A percentile compares a stretch with the other conserved stretches of the same genome.
These are phyloP conservation scores for Agrocybe chaxingu DNA, from an alignment of 768 basidiomycete species.

Conservation along the genomic window DNA sequence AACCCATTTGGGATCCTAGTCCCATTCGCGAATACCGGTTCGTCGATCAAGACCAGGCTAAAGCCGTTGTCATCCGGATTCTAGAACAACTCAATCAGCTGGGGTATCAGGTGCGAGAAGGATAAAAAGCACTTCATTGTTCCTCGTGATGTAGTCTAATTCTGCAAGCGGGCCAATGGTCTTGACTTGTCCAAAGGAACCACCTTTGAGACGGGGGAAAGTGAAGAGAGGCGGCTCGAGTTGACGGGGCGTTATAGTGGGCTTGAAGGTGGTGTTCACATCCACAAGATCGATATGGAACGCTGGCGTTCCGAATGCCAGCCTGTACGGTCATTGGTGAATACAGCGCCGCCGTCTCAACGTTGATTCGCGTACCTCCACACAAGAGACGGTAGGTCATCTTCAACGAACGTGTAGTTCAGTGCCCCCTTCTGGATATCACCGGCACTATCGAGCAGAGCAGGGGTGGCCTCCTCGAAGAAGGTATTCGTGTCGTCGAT, in stretches of 20 bases:
- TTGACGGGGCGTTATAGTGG: constrained; percentile 29
- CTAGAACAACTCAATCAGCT: constrained; percentile 5
- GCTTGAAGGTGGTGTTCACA: constrained; percentile 31
- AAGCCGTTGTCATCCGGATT: constrained; percentile 16
- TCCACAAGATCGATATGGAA: constrained; percentile 46
- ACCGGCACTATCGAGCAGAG: constrained; percentile 35
- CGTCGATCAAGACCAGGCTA: constrained; percentile 23
- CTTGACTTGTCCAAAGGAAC: constrained; percentile 32
- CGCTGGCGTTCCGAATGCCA: constrained; percentile 45
- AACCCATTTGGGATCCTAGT: constrained; percentile 35
- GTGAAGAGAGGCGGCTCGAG: constrained; percentile 24
- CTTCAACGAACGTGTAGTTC: constrained; percentile 45
- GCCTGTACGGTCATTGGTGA: constrained; percentile 16
- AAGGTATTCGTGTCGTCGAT: constrained; percentile 47
- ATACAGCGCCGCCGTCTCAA: no score
- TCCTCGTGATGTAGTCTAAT: constrained; percentile 41
- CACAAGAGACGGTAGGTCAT: constrained; percentile 36
- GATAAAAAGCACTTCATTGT: constrained; percentile 28
- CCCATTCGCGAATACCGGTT: constrained; percentile 36
- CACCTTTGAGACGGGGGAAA: constrained; percentile 29
- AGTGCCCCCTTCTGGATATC: constrained; percentile 33
- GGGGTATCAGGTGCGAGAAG: constrained; percentile 3
- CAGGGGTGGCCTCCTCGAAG: constrained; percentile 41
- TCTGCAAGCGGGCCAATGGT: constrained; percentile 45
- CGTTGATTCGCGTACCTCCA: constrained; percentile 25